phyloP scores from a whole-genome alignment of 306 rosid species.

The Pterocarpus santalinus region DNA sequence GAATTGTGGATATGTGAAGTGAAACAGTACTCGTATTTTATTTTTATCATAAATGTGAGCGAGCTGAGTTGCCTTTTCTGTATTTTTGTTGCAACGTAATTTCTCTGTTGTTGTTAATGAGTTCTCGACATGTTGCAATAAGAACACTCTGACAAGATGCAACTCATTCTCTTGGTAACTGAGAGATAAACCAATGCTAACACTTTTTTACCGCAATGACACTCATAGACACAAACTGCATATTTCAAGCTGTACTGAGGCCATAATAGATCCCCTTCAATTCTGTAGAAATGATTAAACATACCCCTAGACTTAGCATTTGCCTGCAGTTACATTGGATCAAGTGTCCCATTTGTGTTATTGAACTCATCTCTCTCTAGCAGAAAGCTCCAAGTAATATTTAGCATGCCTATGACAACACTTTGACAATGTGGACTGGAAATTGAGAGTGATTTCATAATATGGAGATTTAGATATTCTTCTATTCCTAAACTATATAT shows the following conservation, averaged over 20 bases:
- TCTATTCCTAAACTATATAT: no score
- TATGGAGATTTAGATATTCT: no score
- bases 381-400: no score
- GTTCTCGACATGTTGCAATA: constrained; percentile 22
- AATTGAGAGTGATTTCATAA: no score
- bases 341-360: no score
- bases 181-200: constrained; percentile 29
- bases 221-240: not conserved
- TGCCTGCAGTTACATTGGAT: no score
- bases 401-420: no score
- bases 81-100: constrained; percentile 37
- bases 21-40: constrained; percentile 24
- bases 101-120: not conserved
- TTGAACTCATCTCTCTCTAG: no score
- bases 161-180: constrained; percentile 9
- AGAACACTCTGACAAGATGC: not conserved
- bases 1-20: constrained; percentile 13
- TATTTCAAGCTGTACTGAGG: constrained; percentile 10
- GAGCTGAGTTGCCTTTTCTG: constrained; percentile 25
- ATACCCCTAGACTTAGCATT: no score
- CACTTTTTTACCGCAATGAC: not conserved
- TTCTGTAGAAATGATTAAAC: no score
- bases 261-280: not conserved
- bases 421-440: no score
- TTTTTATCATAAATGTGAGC: constrained; percentile 15